Base-by-base conservation (phyloP, 805 yeast species). In the Sugiyamaella boreocaroliniensis region DNA sequence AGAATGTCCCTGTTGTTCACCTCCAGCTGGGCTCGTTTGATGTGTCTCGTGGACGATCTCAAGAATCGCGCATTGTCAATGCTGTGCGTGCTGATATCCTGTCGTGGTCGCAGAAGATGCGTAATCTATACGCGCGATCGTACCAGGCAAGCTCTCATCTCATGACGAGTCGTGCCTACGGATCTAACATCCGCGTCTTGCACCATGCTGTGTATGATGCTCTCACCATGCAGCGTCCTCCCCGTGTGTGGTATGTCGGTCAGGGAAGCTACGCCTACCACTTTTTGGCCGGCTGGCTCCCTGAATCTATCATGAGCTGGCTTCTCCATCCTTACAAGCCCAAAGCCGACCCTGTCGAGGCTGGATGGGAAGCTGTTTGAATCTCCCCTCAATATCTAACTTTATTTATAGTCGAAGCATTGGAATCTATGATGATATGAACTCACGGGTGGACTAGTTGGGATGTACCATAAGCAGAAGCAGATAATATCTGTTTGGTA, bases 1-100 rank as follows among this genome's bases (percentile, higher is more conserved):
- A 72, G 45, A 63, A 64, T 2, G 58, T 77, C 11, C 73, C 77
- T 15, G 66, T 78, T 45, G 66, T 74, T 4, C 76, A 76, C 54
- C 53, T 77, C 45, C 68, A 71, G 40, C 61, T 77, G n/a, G 82
- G 82, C 5, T 71, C 79, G 2, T 70, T 77, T 45, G 74, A 71
- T 54, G 65, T 75, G 18, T 64, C 64, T 49, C 61, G 66, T 49
- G 71, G 71, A 48, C 48, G 59, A 18, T 43, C 65, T 34, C 29
- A 32, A 4, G 62, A 59, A 37, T 62, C 58, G 37, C 57, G 63
- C n/a, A 63, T 68, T 43, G 55, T 58, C 41, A 63, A 58, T 43
- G 60, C 61, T 5, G 63, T 70, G 47, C 70, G 71, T 6, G 73
- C 74, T 7, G 75, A 73, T 50, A 60, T 72, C 20, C 57, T 71